Conservation (phyloP, 2,329 filamentous ascomycete genomes). For the Penicillium brevicompactum region DNA sequence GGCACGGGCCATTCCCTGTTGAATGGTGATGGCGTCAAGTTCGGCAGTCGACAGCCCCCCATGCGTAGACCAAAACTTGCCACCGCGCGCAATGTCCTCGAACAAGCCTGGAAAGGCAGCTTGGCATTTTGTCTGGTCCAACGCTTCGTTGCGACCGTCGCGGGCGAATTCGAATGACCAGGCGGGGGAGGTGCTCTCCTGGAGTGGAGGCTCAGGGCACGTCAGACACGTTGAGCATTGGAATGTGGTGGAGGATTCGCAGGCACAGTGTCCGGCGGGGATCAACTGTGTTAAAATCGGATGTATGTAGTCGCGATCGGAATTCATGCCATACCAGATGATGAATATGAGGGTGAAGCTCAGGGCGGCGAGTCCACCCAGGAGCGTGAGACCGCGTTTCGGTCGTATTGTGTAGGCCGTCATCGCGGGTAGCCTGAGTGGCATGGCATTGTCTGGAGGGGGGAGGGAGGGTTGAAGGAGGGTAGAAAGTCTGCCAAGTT, state of each 20-base stretch:
- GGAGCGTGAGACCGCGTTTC: constrained; percentile 23
- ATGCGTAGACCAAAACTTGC: constrained; percentile 30
- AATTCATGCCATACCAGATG: constrained; percentile 41
- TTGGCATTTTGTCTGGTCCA: constrained; percentile 32
- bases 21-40: constrained; percentile 31
- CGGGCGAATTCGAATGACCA: constrained; percentile 38
- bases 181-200: constrained; percentile 11
- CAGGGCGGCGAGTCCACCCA: constrained; percentile 25
- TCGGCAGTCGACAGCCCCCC: constrained; percentile 29
- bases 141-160: constrained; percentile 34
- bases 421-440: constrained; percentile 16
- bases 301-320: constrained; percentile 39
- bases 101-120: constrained; percentile 40
- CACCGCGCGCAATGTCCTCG: constrained; percentile 36
- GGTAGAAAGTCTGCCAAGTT: not conserved
- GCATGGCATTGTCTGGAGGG: constrained; percentile 4
- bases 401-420: constrained; percentile 24
- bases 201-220: constrained; percentile 23
- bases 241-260: constrained; percentile 41
- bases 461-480: too few species aligned
- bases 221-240: constrained; percentile 39
- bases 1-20: constrained; percentile 38
- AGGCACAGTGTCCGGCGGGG: constrained; percentile 43
- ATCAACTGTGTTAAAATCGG: constrained; percentile 42
- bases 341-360: constrained; percentile 20